Evolutionary conservation across 805 yeast species (phyloP), one percentile per base, ranked within the genome.

Genomic region (Torulaspora delbrueckii): DNA sequence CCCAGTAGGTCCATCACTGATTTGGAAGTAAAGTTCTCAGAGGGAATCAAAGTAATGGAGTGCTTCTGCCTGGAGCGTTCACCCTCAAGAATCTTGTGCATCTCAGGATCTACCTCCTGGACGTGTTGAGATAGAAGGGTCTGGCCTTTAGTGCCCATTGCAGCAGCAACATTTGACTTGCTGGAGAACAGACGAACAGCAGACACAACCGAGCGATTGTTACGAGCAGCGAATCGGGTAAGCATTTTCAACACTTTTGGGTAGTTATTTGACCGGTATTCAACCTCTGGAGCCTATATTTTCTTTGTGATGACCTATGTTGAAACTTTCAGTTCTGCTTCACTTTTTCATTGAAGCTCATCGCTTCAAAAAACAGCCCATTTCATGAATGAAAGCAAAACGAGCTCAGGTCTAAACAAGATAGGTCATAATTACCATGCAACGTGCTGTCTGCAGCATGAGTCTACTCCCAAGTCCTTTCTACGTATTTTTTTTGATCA

Each of bases 1-100:
- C 98, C 98, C 61, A 91, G 76, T 40, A 88, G 80, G 66, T 91
- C 96, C 80, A 91, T 86, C 26, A 91, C 99, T 19, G 96, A 84
- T 56, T 84, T 86, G 40, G 97, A 86, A 46, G 99, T 91, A 77
- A 90, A 91, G 71, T 91, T 91, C 68, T 91, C 99, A 36, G 95
- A 85, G 16, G 99, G 96, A 67, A 91, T 91, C 68, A 91, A 75
- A 34, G 91, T 89, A 63, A 91, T 82, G 24, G 96, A 88, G 66
- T 85, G 86, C 72, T 82, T 85, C 73, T 91, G 99, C 71, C 99
- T 83, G 59, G 72, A 74, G 52, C 79, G 79, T 69, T 91, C 98
- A 45, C 77, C 77, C 53, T 77, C 74, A 66, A 90, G 74, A 66
- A 91, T 89, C 43, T 77, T 74, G 53, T 79, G 81, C 72, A 90